Evolutionary conservation across 176 grass and related monocot species (phyloP).

Genomic region (Triticum turgidum): DNA sequence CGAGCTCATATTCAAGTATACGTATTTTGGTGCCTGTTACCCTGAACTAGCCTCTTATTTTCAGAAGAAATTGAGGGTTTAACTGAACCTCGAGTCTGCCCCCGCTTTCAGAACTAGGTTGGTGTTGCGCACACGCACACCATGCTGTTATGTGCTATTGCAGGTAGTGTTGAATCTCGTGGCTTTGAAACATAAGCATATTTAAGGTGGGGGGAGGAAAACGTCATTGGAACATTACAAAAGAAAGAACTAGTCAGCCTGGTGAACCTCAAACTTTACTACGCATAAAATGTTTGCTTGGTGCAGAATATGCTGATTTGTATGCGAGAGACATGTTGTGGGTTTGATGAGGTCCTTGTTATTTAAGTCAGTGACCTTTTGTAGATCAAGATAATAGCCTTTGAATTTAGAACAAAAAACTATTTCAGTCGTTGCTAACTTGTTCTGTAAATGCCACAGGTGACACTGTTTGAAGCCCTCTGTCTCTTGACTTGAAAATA

Average conservation of each 20-base stretch:
- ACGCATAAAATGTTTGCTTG: background rate
- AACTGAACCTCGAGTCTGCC: background rate
- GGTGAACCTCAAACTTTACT: background rate
- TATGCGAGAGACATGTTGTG: background rate
- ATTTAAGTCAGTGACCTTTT: background rate
- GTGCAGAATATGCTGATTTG: constrained; percentile 16
- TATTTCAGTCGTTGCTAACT: background rate
- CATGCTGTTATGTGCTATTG: background rate
- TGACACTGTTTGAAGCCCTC: background rate
- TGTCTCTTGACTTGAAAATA: background rate
- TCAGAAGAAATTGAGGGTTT: background rate
- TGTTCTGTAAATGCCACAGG: constrained; percentile 34
- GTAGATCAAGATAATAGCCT: background rate
- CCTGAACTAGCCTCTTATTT: background rate
- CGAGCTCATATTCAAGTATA: background rate
- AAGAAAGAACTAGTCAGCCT: background rate
- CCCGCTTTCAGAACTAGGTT: background rate
- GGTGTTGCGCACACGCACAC: background rate
- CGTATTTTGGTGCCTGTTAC: background rate
- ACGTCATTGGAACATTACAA: background rate
- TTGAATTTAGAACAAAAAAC: background rate
- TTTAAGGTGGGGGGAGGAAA: background rate
- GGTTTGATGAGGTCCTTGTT: constrained; percentile 6
- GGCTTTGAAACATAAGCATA: constrained; percentile 1
- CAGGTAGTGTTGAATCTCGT: background rate